Conservation (phyloP, 352 stramenopile genomes). For the Hyaloperonospora brassicae region DNA sequence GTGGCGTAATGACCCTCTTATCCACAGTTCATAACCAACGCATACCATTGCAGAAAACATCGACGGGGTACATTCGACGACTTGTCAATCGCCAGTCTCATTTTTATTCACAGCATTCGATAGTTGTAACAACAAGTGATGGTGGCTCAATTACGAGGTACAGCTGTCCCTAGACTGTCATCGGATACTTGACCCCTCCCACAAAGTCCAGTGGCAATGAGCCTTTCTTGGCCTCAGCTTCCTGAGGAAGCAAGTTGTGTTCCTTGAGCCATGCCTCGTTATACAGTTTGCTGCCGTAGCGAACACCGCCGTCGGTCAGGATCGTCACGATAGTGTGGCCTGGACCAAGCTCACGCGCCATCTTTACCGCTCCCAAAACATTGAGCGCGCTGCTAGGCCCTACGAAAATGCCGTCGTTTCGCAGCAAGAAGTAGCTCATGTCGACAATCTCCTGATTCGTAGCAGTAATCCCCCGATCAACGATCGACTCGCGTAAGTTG, state of each 20-base stretch:
- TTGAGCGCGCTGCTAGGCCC: conserved; percentile 78
- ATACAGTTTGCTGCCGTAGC: conserved; percentile 80
- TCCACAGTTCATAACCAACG: too few relatives aligned
- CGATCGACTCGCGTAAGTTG: conserved; percentile 84
- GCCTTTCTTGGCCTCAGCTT: conserved; percentile 8
- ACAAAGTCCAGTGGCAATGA: conserved; percentile 34
- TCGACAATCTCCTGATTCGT: conserved; percentile 90
- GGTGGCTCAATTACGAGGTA: too few relatives aligned
- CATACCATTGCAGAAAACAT: too few relatives aligned
- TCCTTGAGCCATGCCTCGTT: conserved; percentile 65
- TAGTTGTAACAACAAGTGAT: too few relatives aligned
- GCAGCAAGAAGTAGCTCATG: conserved; percentile 88
- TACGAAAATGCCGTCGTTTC: conserved; percentile 89
- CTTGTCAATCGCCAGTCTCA: too few relatives aligned
- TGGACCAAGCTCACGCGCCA: conserved; percentile 54
- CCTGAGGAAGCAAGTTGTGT: conserved; percentile 35
- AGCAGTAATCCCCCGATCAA: conserved; percentile 89
- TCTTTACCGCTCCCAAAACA: conserved; percentile 71
- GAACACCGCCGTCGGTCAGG: conserved; percentile 68
- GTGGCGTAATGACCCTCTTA: too few relatives aligned
- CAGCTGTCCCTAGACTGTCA: too few relatives aligned
- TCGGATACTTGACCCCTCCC: conserved; percentile 19
- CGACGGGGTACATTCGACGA: too few relatives aligned
- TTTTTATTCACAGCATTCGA: too few relatives aligned
- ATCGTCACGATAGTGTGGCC: conserved; percentile 77